Base-by-base conservation (phyloP, 1,284 basidiomycete genomes). In the Entoloma clypeatum region DNA sequence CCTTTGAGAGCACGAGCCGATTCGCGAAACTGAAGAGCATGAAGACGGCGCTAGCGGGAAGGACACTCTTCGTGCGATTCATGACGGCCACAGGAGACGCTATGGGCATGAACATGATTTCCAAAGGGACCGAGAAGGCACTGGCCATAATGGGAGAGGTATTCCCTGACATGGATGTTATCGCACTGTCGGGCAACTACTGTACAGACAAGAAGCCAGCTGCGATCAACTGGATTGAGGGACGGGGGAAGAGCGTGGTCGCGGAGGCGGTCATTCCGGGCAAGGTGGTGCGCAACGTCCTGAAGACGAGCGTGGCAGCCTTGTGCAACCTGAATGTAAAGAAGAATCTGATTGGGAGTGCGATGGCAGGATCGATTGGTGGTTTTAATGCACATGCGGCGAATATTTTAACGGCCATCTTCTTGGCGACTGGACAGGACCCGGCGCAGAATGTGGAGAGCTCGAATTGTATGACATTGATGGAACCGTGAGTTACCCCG, bases 71-170 rank as follows among this genome's bases (percentile, higher is more conserved):
- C 62, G 85, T 98, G n/a, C 80, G 96, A 35, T 98, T 99, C 59
- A 89, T 89, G 34, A 98, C 93, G 44, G 85, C 76, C 39, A 99
- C 96, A 0, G 96, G 96, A 42, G 96, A 99, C 60, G 96, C 95
- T 21, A 99, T 99, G 95, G 95, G 95, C 23, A 99, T 99, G 96
- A 99, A 99, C 73, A 99, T 99, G 95, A 92, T 93, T 59, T 88
- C 85, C 18, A 95, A 95, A 67, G 93, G 93, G 5, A 92, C 90
- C 7, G 96, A 99, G 69, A 91, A 91, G 66, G 92, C 93, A 14
- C 77, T 99, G 13, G 88, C 87, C 56, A 76, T 75, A 23, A 79
- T 99, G 74, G 75, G 77, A 52, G 72, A 75, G 48, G 68, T 84
- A 58, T 99, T 92, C 74, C 95, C 95, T 3, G 83, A 87, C 43